Conservation (phyloP, 495 filamentous ascomycete species). For the Hypoxylon fragiforme region DNA sequence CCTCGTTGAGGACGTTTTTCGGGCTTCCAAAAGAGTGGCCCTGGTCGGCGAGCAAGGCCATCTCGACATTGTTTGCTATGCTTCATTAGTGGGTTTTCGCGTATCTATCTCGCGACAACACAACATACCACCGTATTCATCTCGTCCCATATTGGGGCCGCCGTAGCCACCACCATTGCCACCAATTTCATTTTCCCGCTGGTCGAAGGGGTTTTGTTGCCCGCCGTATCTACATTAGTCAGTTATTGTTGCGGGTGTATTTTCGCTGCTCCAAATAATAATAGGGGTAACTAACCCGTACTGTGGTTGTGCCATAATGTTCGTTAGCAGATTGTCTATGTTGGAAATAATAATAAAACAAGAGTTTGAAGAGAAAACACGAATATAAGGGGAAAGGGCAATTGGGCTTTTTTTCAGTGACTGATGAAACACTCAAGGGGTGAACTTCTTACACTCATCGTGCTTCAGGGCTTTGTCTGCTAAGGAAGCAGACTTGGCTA, state of each 20-base stretch:
- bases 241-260: constrained; percentile 32
- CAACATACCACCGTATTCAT: constrained; percentile 54
- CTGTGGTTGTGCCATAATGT: constrained; percentile 39
- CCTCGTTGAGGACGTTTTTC: constrained; percentile 80
- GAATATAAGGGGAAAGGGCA: constrained; percentile 7
- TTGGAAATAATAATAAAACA: neutral
- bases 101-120: constrained; percentile 24
- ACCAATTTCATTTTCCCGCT: constrained; percentile 38
- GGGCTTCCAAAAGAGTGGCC: constrained; percentile 56
- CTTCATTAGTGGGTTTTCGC: constrained; percentile 12
- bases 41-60: constrained; percentile 60
- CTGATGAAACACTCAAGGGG: constrained; percentile 37
- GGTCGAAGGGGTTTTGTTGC: constrained; percentile 55
- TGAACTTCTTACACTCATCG: constrained; percentile 54
- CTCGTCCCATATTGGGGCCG: constrained; percentile 45
- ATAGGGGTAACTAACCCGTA: constrained; percentile 44
- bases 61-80: constrained; percentile 60
- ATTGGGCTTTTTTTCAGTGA: too few relatives aligned
- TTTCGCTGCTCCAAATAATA: neutral
- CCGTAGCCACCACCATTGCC: constrained; percentile 39
- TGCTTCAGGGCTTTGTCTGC: constrained; percentile 27
- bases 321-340: constrained; percentile 16
- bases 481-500: constrained; percentile 23
- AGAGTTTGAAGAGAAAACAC: too few relatives aligned
- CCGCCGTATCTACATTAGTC: constrained; percentile 46